These are phyloP conservation scores for Telfairia occidentalis DNA, from an alignment of 331 rosid genomes.

Conservation along the genomic window DNA sequence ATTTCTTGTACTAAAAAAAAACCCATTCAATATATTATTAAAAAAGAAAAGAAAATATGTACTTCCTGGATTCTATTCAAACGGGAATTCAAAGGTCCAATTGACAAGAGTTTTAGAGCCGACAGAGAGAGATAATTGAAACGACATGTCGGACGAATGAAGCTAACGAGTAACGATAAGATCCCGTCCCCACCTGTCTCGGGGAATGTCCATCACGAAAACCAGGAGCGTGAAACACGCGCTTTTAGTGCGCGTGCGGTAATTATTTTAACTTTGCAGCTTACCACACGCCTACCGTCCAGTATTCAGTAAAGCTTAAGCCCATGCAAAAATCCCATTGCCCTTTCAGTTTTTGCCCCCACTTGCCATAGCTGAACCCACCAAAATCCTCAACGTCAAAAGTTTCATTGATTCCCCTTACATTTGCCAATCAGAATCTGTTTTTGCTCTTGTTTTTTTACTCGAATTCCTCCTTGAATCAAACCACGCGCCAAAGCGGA, in stretches of 20 bases:
- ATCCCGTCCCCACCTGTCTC: neutral
- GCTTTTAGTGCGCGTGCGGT: neutral
- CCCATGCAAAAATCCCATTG: slow-evolving; percentile 7
- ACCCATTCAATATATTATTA: too few relatives aligned
- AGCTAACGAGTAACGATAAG: neutral
- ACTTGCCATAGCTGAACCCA: neutral
- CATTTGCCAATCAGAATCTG: neutral
- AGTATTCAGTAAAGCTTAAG: neutral
- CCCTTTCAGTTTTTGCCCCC: neutral
- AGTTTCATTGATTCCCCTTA: neutral
- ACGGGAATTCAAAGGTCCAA: neutral
- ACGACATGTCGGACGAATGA: neutral
- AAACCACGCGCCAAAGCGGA: neutral
- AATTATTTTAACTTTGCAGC: neutral
- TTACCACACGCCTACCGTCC: neutral
- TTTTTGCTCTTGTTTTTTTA: neutral
- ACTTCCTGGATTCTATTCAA: too few relatives aligned
- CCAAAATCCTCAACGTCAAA: neutral
- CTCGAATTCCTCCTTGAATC: neutral
- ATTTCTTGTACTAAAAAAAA: too few relatives aligned
- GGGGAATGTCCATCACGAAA: neutral
- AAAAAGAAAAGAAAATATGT: too few relatives aligned
- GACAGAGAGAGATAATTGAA: neutral
- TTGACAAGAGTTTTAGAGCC: neutral
- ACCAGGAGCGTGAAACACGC: neutral